Conservation (phyloP, 2,329 filamentous ascomycete species). For the Monosporascus sp. region DNA sequence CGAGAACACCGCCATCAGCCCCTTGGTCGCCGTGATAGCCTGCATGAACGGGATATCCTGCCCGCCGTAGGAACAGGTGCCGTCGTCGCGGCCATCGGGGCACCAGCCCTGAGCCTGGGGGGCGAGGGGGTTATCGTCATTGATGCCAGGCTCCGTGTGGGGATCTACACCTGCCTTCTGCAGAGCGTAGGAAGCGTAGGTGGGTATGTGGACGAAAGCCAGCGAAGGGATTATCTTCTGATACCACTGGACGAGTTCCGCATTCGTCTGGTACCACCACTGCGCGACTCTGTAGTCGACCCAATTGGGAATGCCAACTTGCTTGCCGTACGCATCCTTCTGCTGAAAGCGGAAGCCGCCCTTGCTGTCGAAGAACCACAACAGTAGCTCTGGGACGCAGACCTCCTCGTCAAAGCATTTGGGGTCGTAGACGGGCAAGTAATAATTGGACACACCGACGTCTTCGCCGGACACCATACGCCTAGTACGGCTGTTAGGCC, state of each 20-base stretch:
- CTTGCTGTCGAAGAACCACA: conserved; percentile 70
- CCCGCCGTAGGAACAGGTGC: conserved; percentile 36
- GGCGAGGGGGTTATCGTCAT: conserved; percentile 36
- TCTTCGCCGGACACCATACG: conserved; percentile 32
- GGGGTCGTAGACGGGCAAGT: conserved; percentile 36
- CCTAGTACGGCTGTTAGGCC: conserved; percentile 32
- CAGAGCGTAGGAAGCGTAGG: conserved; percentile 34
- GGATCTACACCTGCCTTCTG: conserved; percentile 33
- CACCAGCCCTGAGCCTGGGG: conserved; percentile 41
- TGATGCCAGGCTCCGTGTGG: conserved; percentile 37
- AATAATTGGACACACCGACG: conserved; percentile 42
- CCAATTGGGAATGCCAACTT: conserved; percentile 36
- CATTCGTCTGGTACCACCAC: conserved; percentile 36
- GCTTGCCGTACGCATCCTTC: conserved; percentile 20
- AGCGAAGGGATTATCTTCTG: conserved; percentile 36
- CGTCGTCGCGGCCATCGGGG: conserved; percentile 30
- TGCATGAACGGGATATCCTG: conserved; percentile 60
- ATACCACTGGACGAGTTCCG: conserved; percentile 23
- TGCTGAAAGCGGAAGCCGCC: conserved; percentile 49
- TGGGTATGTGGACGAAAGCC: conserved; percentile 44
- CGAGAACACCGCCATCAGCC: conserved; percentile 53
- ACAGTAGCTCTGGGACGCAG: conserved; percentile 39
- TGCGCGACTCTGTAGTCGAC: conserved; percentile 37
- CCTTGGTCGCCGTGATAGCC: conserved; percentile 47
- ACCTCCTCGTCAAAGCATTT: conserved; percentile 23